A percentile compares a stretch with the other conserved stretches of the same genome.
Evolutionary conservation across 495 filamentous ascomycete genomes (phyloP).

Genomic region (Neurospora sp.): DNA sequence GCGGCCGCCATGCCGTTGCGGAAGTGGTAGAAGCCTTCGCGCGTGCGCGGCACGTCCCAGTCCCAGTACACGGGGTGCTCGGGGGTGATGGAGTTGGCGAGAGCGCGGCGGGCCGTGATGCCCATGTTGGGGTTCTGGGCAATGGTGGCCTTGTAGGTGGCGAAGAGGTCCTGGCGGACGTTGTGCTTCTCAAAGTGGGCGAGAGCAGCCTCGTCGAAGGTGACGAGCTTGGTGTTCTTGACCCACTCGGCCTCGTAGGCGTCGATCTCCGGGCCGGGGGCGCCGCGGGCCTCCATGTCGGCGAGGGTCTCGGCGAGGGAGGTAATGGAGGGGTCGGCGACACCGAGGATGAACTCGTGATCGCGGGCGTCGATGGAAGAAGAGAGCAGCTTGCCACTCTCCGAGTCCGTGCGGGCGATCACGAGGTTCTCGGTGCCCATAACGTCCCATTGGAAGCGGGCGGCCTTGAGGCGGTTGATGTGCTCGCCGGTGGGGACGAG

Average conservation of each 20-base stretch:
- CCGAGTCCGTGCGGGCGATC: slow-evolving; percentile 90
- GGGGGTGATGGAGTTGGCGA: slow-evolving; percentile 53
- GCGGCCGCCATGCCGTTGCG: slow-evolving; percentile 76
- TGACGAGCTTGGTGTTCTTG: slow-evolving; percentile 73
- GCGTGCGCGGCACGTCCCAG: slow-evolving; percentile 87
- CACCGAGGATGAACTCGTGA: slow-evolving; percentile 91
- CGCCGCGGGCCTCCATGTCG: slow-evolving; percentile 73
- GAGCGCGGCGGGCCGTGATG: slow-evolving; percentile 59
- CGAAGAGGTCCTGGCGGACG: slow-evolving; percentile 48
- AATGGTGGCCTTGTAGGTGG: slow-evolving; percentile 53
- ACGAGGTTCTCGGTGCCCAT: slow-evolving; percentile 93
- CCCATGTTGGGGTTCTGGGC: slow-evolving; percentile 57
- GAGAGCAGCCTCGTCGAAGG: slow-evolving; percentile 83
- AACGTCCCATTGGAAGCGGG: slow-evolving; percentile 94
- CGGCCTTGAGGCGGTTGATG: slow-evolving; percentile 85
- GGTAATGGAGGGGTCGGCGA: slow-evolving; percentile 57
- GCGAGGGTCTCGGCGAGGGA: slow-evolving; percentile 86
- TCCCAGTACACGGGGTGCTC: slow-evolving; percentile 59
- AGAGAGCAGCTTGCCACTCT: slow-evolving; percentile 81
- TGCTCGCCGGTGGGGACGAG: slow-evolving; percentile 90
- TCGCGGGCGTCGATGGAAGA: slow-evolving; percentile 87
- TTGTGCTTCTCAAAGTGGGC: slow-evolving; percentile 57
- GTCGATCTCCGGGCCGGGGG: slow-evolving; percentile 70
- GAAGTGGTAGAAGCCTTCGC: slow-evolving; percentile 97
- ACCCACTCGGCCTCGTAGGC: slow-evolving; percentile 83